Base-by-base conservation (phyloP, 768 basidiomycete species). In the Chalciporus sphaerocephalus region DNA sequence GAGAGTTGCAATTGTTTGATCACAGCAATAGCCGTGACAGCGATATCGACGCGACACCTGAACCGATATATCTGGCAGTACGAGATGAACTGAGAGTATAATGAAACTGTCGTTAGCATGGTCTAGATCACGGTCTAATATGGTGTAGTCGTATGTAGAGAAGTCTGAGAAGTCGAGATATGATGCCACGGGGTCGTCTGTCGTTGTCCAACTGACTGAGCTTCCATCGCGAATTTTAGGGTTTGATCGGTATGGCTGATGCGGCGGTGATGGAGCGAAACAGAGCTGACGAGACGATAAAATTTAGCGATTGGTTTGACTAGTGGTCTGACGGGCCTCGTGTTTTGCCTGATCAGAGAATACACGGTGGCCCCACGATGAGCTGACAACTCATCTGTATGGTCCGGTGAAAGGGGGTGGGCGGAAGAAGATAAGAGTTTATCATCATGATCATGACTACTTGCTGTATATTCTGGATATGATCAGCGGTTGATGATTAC, bases 141-240 rank as follows among this genome's bases (percentile, higher is more conserved):
- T 32, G 16, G 18, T 39, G 44, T 42, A 44, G 33, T 21, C 28
- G 28, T 24, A 32, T n/a, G 47, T n/a, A 27, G 17, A 15, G 34
- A 37, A 37, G 32, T n/a, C 38, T 37, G 18, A 40, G 16, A 47
- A 28, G 37, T 38, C 37, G 45, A 40, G 35, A 25, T 22, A 20
- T 21, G 27, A 22, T 41, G 27, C 37, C 40, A 49, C 23, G 49
- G 11, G 33, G 32, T 9, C 42, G 48, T 51, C 46, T 27, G 32
- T 9, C 42, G 48, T 51, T 44, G 46, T 48, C 37, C 56, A 12
- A 42, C 1, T 25, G 27, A n/a, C 30, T 8, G 30, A 15, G 37
- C 56, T 56, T 58, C 56, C 56, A 58, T 56, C 54, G 51, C 52
- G 44, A n/a, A n/a, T 56, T 50, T 39, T 56, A 56, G 54, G 44